Conservation (phyloP, 2,329 filamentous ascomycete species). For the Emydomyces testavorans region DNA sequence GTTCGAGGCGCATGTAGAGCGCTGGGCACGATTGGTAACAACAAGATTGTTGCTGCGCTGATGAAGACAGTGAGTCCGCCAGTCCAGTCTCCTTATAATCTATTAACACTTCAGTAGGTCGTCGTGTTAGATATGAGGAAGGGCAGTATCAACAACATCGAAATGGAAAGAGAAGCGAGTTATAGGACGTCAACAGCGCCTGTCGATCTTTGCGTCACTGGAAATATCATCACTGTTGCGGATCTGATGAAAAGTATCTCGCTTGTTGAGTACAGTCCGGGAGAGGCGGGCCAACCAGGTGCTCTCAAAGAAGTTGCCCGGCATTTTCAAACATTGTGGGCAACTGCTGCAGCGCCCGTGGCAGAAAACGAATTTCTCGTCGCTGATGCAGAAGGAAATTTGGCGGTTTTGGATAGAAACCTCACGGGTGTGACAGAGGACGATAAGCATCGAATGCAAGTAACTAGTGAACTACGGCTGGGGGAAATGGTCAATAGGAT, state of each 20-base stretch:
- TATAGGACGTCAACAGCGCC: slow-evolving; percentile 78
- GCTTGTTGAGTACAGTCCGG: slow-evolving; percentile 58
- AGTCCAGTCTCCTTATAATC: not conserved
- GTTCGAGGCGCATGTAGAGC: slow-evolving; percentile 73
- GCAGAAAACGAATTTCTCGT: slow-evolving; percentile 66
- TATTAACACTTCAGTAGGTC: slow-evolving; percentile 32
- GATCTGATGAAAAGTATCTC: slow-evolving; percentile 91
- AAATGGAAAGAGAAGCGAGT: slow-evolving; percentile 58
- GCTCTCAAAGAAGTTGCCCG: slow-evolving; percentile 62
- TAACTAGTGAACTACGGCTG: slow-evolving; percentile 70
- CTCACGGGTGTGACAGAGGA: slow-evolving; percentile 59
- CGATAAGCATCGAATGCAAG: slow-evolving; percentile 57
- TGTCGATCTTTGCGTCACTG: slow-evolving; percentile 64
- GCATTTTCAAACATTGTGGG: slow-evolving; percentile 73
- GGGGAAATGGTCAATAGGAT: slow-evolving; percentile 93
- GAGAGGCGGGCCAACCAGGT: slow-evolving; percentile 46
- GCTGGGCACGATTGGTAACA: slow-evolving; percentile 60
- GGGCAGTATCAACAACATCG: slow-evolving; percentile 29
- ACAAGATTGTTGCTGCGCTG: slow-evolving; percentile 73
- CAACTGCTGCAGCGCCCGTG: slow-evolving; percentile 63
- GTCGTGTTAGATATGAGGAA: slow-evolving; percentile 45
- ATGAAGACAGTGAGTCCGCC: slow-evolving; percentile 60
- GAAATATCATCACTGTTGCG: slow-evolving; percentile 65
- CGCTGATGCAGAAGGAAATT: slow-evolving; percentile 76
- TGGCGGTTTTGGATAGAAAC: slow-evolving; percentile 69